These are phyloP conservation scores for Arthromyces matolae DNA, from an alignment of 768 basidiomycete genomes.

Conservation along the genomic window DNA sequence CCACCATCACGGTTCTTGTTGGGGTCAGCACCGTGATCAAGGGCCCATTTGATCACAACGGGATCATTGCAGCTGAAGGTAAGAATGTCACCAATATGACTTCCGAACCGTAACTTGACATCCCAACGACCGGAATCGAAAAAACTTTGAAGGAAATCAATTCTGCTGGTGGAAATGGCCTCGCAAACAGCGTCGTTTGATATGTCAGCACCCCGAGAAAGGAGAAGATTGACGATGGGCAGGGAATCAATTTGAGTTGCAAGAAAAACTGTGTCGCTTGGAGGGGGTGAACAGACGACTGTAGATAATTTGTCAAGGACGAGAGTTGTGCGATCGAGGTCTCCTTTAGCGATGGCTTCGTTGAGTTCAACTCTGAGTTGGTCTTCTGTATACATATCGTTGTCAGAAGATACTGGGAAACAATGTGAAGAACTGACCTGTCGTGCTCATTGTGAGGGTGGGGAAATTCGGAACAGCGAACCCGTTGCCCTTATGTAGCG, in stretches of 20 bases:
- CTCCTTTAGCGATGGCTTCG: neutral
- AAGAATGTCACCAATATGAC: constrained; percentile 7
- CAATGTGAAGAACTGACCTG: neutral
- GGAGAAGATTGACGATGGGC: constrained; percentile 7
- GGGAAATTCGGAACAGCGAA: too few relatives aligned
- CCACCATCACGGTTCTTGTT: neutral
- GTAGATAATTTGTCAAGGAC: constrained; percentile 1
- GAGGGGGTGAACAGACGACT: neutral
- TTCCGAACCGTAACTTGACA: constrained; percentile 5
- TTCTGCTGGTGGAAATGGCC: neutral
- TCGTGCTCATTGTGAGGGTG: constrained; percentile 5
- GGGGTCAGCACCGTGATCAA: constrained; percentile 9
- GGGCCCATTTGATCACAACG: constrained; percentile 2
- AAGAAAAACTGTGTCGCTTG: neutral
- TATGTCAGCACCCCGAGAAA: neutral
- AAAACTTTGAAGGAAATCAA: constrained; percentile 8
- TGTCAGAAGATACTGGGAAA: neutral
- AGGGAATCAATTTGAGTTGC: neutral
- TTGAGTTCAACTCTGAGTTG: neutral
- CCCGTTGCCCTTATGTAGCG: too few relatives aligned
- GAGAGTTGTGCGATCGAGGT: neutral
- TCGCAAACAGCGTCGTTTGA: neutral
- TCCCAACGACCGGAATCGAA: constrained; percentile 10
- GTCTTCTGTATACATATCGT: neutral
- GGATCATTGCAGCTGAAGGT: neutral